phyloP scores from a whole-genome alignment of 2,329 filamentous ascomycete genomes.

The Ceratocystis ficicola region DNA sequence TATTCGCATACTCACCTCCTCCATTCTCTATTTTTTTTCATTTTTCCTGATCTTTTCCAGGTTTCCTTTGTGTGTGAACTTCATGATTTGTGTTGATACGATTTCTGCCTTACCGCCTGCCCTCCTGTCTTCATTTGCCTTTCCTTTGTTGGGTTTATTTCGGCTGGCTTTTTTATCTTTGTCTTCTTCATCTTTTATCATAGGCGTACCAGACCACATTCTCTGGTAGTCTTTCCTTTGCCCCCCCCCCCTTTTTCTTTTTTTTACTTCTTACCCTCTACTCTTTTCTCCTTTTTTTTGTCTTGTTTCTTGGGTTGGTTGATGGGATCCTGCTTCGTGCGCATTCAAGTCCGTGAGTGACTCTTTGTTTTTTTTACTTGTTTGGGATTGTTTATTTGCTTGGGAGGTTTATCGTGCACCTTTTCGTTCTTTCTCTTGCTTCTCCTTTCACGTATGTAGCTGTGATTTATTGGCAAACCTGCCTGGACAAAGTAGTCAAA shows the following conservation, averaged over 20 bases:
- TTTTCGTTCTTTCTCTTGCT: too few relatives aligned
- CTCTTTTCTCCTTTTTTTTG: constrained; percentile 4
- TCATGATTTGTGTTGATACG: constrained; percentile 7
- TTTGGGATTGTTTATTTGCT: neutral
- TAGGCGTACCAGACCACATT: too few relatives aligned
- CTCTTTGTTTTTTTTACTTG: neutral
- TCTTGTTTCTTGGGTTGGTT: neutral
- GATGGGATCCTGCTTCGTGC: constrained; percentile 2
- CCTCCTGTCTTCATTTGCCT: neutral
- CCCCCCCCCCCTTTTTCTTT: neutral
- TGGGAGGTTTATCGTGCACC: too few relatives aligned
- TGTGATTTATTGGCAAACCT: neutral
- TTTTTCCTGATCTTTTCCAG: neutral
- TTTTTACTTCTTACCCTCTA: neutral
- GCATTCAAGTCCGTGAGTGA: neutral
- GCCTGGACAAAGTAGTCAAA: neutral
- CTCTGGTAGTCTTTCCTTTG: neutral
- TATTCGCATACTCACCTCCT: neutral
- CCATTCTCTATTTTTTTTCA: neutral
- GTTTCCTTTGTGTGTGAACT: constrained; percentile 11
- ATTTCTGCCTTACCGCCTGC: neutral
- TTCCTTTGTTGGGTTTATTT: neutral
- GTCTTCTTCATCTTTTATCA: constrained; percentile 1
- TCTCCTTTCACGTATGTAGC: neutral
- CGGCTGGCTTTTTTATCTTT: neutral